Conservation (phyloP, 2,329 filamentous ascomycete species). For the Ophiostoma angusticollis region DNA sequence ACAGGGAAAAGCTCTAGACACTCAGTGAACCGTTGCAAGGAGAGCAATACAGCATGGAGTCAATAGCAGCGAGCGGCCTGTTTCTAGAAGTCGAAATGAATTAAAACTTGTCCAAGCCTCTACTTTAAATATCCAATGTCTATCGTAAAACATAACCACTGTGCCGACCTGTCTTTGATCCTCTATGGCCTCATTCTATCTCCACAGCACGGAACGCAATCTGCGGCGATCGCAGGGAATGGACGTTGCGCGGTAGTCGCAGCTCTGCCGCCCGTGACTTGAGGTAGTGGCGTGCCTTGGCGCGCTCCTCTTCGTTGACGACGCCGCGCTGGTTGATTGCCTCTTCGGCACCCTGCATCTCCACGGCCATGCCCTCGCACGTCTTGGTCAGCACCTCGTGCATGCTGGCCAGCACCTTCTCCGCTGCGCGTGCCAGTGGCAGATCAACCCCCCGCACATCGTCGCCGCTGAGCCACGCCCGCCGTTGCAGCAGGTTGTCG, state of each 20-base stretch:
- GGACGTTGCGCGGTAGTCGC: constrained; percentile 63
- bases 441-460: constrained; percentile 54
- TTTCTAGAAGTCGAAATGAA: no score
- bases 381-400: constrained; percentile 66
- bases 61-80: no score
- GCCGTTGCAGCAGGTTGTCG: constrained; percentile 25
- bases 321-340: constrained; percentile 9
- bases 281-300: constrained; percentile 51
- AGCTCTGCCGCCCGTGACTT: constrained; percentile 81
- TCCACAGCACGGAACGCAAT: constrained; percentile 47
- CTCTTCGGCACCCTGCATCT: constrained; percentile 31
- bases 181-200: constrained; percentile 17
- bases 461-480: constrained; percentile 68
- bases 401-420: constrained; percentile 88
- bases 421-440: constrained; percentile 69
- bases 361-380: constrained; percentile 45
- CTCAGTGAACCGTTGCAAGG: constrained; percentile 1
- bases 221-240: constrained; percentile 52
- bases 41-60: not conserved
- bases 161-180: not conserved
- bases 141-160: constrained; percentile 4
- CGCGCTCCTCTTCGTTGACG: constrained; percentile 26
- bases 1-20: no score
- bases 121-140: not conserved
- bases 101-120: no score